Conservation (phyloP, 495 filamentous ascomycete species). For the Clavariopsis aquatica region DNA sequence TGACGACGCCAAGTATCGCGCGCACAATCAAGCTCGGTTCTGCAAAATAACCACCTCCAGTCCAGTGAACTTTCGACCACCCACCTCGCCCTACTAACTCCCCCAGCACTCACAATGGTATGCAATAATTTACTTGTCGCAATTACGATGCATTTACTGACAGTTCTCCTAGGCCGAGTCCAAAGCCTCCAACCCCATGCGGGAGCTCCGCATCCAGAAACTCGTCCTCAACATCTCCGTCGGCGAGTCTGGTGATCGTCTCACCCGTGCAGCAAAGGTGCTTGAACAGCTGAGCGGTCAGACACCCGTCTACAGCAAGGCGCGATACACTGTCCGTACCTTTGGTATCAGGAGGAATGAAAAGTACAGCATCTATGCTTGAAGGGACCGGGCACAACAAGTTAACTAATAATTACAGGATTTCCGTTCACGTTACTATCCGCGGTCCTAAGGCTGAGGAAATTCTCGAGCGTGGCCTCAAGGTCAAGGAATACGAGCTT, state of each 20-base stretch:
- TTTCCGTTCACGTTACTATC: constrained; percentile 98
- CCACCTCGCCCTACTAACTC: constrained; percentile 23
- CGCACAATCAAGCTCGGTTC: constrained; percentile 7
- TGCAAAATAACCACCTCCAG: constrained; percentile 1
- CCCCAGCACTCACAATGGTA: constrained; percentile 35
- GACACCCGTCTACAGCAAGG: constrained; percentile 99
- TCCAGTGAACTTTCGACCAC: constrained; percentile 23
- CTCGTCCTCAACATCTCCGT: constrained; percentile 99
- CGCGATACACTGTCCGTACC: constrained; percentile 99
- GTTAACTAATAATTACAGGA: constrained; percentile 63
- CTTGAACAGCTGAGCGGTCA: constrained; percentile 99
- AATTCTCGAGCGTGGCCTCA: constrained; percentile 99
- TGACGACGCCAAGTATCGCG: constrained; percentile 1
- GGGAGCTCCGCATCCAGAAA: constrained; percentile 99
- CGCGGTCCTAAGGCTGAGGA: constrained; percentile 99
- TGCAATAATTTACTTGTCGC: neutral
- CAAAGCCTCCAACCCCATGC: constrained; percentile 81
- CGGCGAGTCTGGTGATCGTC: constrained; percentile 99
- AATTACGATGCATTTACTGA: constrained; percentile 41
- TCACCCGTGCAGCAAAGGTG: constrained; percentile 99
- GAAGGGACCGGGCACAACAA: constrained; percentile 94
- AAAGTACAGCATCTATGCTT: constrained; percentile 94
- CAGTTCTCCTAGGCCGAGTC: constrained; percentile 52
- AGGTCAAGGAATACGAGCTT: constrained; percentile 99
- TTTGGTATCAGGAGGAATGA: constrained; percentile 99